These are phyloP conservation scores for Erodium texanum DNA, from an alignment of 441 rosid species.

Conservation along the genomic window DNA sequence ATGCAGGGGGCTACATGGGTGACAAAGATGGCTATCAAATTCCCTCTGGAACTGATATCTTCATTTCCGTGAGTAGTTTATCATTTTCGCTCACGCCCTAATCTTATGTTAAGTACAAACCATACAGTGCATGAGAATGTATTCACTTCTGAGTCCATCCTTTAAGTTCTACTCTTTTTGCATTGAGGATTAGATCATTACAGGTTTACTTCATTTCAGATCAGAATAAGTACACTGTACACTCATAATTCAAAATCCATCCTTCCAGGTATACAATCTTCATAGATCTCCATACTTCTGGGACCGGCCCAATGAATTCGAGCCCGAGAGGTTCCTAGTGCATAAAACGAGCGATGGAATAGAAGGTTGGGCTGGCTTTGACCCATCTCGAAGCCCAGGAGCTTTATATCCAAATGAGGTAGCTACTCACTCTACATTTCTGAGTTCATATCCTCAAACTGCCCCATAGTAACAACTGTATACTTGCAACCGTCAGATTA, in stretches of 20 bases:
- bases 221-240: no score
- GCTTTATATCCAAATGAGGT: constrained; percentile 91
- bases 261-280: constrained; percentile 67
- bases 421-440: background rate
- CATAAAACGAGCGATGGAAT: constrained; percentile 41
- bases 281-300: constrained; percentile 88
- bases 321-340: constrained; percentile 70
- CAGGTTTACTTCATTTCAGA: no score
- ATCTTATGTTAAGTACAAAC: background rate
- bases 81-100: background rate
- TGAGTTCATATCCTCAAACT: background rate
- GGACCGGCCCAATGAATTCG: constrained; percentile 64
- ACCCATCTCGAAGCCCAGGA: constrained; percentile 84
- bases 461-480: background rate
- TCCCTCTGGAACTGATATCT: constrained; percentile 81
- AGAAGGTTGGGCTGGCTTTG: constrained; percentile 87
- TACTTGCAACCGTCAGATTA: constrained; percentile 37
- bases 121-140: background rate
- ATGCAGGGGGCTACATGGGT: constrained; percentile 73
- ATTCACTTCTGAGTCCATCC: background rate
- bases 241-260: background rate
- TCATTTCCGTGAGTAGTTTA: constrained; percentile 58
- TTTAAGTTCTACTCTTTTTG: no score
- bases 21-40: constrained; percentile 59
- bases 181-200: no score